These are phyloP conservation scores for Alternaria novae-zelandiae DNA, from an alignment of 2,329 filamentous ascomycete species.

Conservation along the genomic window DNA sequence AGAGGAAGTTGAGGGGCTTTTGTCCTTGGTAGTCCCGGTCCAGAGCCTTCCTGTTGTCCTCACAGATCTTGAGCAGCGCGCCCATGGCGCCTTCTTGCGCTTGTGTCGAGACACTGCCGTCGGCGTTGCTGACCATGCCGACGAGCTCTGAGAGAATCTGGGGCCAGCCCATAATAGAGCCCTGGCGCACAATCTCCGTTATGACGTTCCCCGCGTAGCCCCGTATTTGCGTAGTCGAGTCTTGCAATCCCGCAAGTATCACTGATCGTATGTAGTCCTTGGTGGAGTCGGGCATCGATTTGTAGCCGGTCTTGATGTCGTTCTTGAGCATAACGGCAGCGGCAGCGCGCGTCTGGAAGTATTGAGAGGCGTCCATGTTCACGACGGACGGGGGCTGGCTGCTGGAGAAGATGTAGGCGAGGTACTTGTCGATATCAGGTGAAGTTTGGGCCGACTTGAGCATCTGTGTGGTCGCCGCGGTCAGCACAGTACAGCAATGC, in stretches of 20 bases:
- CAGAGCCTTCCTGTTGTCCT: constrained; percentile 87
- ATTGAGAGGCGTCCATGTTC: constrained; percentile 65
- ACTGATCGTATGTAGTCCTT: constrained; percentile 79
- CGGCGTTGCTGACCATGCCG: constrained; percentile 75
- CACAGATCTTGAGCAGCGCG: constrained; percentile 92
- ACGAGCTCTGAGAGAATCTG: constrained; percentile 86
- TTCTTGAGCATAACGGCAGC: constrained; percentile 97
- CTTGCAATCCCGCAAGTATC: constrained; percentile 79
- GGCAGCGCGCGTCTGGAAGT: constrained; percentile 80
- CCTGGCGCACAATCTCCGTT: constrained; percentile 84
- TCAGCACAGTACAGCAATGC: constrained; percentile 31
- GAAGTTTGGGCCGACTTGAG: constrained; percentile 85
- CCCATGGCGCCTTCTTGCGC: constrained; percentile 94
- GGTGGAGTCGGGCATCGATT: constrained; percentile 74
- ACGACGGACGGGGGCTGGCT: constrained; percentile 66
- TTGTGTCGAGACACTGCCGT: constrained; percentile 69
- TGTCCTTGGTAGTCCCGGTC: constrained; percentile 89
- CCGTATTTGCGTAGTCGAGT: constrained; percentile 81
- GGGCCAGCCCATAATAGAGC: constrained; percentile 89
- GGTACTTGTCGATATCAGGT: constrained; percentile 96
- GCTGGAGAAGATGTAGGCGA: constrained; percentile 86
- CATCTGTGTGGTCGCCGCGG: constrained; percentile 67
- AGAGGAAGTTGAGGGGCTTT: constrained; percentile 83
- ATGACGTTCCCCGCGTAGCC: constrained; percentile 92
- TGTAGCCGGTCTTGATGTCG: constrained; percentile 78